These are phyloP conservation scores for Fragaria vesca DNA, from an alignment of 306 rosid species.

Conservation along the genomic window DNA sequence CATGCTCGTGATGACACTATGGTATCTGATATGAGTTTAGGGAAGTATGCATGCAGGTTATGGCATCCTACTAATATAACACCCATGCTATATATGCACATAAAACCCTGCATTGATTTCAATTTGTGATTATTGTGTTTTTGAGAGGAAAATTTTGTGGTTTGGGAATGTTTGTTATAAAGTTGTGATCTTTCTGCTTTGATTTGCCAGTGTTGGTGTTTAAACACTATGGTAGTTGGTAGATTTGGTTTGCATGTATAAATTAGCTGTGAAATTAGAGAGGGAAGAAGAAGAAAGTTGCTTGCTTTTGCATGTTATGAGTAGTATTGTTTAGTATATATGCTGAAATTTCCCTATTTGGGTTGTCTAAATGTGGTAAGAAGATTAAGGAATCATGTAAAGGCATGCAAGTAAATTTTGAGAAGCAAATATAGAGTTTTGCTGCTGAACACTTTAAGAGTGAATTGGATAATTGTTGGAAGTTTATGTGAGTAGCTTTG, in stretches of 20 bases:
- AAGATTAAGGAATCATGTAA: not conserved
- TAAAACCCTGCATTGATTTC: too few species aligned
- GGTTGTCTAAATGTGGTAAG: not conserved
- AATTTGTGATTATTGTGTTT: too few species aligned
- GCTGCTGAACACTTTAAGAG: too few species aligned
- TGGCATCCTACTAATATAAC: too few species aligned
- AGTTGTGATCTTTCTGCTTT: not conserved
- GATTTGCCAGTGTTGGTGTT: not conserved
- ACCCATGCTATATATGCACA: accelerated
- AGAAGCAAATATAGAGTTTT: too few species aligned
- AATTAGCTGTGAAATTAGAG: not conserved
- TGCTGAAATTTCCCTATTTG: not conserved
- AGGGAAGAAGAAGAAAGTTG: not conserved
- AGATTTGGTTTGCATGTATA: not conserved
- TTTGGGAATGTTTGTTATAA: not conserved
- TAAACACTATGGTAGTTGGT: not conserved
- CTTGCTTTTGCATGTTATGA: not conserved
- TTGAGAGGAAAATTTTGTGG: not conserved
- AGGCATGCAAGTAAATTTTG: not conserved
- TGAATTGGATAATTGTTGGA: too few species aligned
- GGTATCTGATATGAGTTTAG: too few species aligned
- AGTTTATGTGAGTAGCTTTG: too few species aligned
- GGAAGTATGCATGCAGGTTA: too few species aligned
- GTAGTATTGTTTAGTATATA: not conserved
- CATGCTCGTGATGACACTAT: too few species aligned